Evolutionary conservation across 1,139 yeast species (phyloP).

Genomic region (Trichomonascaceae sp.): DNA sequence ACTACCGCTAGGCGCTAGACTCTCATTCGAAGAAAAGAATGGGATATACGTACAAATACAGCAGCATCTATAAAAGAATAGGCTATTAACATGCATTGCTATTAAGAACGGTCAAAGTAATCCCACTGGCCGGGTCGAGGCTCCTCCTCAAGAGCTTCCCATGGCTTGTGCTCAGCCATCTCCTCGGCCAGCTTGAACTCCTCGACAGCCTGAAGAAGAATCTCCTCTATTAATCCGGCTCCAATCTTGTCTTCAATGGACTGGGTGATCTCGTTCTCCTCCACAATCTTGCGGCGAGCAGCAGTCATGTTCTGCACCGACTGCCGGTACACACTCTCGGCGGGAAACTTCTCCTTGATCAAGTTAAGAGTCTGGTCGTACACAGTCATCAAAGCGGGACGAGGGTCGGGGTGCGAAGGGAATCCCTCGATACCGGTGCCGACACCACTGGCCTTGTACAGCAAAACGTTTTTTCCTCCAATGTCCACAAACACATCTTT

Average conservation of each 20-base stretch:
- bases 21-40: too few relatives aligned
- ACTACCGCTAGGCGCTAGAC: too few relatives aligned
- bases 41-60: too few relatives aligned
- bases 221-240: conserved; percentile 74
- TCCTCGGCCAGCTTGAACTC: conserved; percentile 59
- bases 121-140: conserved; percentile 31
- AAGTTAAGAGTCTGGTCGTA: conserved; percentile 57
- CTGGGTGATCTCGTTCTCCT: conserved; percentile 47
- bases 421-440: conserved; percentile 74
- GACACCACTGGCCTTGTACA: conserved; percentile 49
- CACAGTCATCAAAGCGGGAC: conserved; percentile 61
- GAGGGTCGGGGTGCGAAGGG: conserved; percentile 70
- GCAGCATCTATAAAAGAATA: too few relatives aligned
- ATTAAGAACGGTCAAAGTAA: conserved; percentile 14
- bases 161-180: conserved; percentile 55
- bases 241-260: conserved; percentile 67
- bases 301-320: conserved; percentile 62
- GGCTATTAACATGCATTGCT: conserved; percentile 7
- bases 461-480: conserved; percentile 39
- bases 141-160: conserved; percentile 31
- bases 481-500: conserved; percentile 7
- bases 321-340: conserved; percentile 60
- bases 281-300: conserved; percentile 56
- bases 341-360: conserved; percentile 50
- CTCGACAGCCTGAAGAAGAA: conserved; percentile 71